Evolutionary conservation across 1,284 basidiomycete genomes (phyloP).

Genomic region (Boletus calvinii): DNA sequence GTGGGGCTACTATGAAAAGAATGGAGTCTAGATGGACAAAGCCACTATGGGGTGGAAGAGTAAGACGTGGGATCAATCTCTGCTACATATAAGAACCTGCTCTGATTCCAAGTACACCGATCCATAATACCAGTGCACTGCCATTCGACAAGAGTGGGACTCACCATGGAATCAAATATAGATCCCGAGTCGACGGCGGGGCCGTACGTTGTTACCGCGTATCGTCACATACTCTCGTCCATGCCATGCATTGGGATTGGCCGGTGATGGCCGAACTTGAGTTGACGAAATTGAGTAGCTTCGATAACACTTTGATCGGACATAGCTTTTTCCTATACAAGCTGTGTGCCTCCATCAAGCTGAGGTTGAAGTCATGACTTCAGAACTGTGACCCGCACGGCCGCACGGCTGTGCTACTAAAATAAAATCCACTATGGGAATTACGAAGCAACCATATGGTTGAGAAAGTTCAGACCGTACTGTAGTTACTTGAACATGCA

Average conservation of each 20-base stretch:
- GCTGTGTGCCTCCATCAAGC: conserved; percentile 12
- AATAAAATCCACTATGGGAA: too few species aligned
- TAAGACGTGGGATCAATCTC: conserved; percentile 3
- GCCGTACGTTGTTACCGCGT: neutral
- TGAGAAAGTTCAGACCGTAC: neutral
- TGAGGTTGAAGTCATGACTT: neutral
- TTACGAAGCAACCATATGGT: neutral
- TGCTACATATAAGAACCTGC: conserved; percentile 10
- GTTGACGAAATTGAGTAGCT: conserved; percentile 1
- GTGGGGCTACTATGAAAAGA: neutral
- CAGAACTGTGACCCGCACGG: neutral
- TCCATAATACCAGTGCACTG: conserved; percentile 15
- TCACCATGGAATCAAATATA: neutral
- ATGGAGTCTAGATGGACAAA: neutral
- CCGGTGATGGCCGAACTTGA: conserved; percentile 7
- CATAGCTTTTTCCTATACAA: conserved; percentile 1
- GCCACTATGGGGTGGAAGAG: neutral
- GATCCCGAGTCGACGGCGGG: neutral
- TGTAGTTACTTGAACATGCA: neutral
- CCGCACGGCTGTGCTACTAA: neutral
- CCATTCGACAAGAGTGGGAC: conserved; percentile 4
- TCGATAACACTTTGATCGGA: conserved; percentile 1
- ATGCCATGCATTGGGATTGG: neutral
- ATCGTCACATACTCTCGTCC: neutral
- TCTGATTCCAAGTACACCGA: conserved; percentile 2